Evolutionary conservation across 306 rosid genomes (phyloP), one percentile per base, ranked within the genome.

Genomic region (Oxytropis ochrocephala): DNA sequence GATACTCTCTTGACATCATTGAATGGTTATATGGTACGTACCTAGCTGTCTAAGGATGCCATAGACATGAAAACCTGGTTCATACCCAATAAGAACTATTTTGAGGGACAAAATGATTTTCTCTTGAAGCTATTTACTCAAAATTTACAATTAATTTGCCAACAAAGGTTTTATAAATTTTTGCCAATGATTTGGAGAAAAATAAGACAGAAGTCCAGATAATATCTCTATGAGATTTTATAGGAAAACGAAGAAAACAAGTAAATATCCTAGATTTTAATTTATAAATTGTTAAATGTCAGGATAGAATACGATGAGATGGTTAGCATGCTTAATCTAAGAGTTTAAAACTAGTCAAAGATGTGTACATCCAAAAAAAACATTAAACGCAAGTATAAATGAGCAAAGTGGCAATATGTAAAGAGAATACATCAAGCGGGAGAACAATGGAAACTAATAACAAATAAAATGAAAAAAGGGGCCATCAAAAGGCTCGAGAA

Each of bases 401-500:
- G 52, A 70, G 46, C 54, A 46, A 21, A 54, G 46, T 14, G 61
- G 5, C 12, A 43, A 44, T n/a, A 54, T 11, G 30, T 6, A 77
- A 70, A 64, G 32, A 10, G 41, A 1, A 71, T 33, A 44, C n/a
- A 51, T 53, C 19, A 56, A 9, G 36, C n/a, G 0, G 43, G 35
- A 46, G 41, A 48, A 57, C 52, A 12, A 13, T 43, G 54, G 39
- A 54, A 55, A 43, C 12, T 64, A 11, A 55, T 16, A 32, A 63
- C 44, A 21, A 24, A 24, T 24, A 21, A 52, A 9, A 50, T 39
- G 19, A 17, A 21, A 30, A 8, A 29, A 6, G 21, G 29, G 19
- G n/a, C 56, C 18, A 14, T 61, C 58, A 29, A 53, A 73, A 43
- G 75, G 72, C 44, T 74, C 14, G 38, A 51, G 75, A 75, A 75